phyloP scores from a whole-genome alignment of 2,329 filamentous ascomycete genomes.

The Colletotrichum camelliae region DNA sequence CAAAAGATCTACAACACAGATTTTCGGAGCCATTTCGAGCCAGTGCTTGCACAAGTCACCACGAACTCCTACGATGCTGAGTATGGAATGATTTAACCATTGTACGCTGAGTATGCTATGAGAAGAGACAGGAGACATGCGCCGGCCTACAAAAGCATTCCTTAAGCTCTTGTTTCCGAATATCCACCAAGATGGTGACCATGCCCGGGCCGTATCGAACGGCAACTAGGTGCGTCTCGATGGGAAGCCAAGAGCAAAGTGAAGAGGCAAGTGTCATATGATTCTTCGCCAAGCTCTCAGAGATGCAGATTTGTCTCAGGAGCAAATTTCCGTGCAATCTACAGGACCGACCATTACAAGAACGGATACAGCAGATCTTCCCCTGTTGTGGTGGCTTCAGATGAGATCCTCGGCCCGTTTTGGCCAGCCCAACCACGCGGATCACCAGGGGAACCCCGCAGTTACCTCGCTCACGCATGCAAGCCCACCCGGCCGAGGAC shows the following conservation, averaged over 20 bases:
- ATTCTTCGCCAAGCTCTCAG: background rate
- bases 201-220: background rate
- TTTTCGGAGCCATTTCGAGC: background rate
- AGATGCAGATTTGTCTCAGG: background rate
- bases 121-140: background rate
- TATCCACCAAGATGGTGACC: background rate
- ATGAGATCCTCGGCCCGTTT: background rate
- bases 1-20: background rate
- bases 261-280: background rate
- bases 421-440: background rate
- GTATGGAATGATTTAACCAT: background rate
- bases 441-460: background rate
- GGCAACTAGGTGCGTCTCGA: background rate
- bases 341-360: background rate
- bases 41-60: background rate
- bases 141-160: background rate
- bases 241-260: background rate
- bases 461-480: background rate
- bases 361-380: background rate
- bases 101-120: background rate
- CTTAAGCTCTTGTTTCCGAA: background rate
- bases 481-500: background rate
- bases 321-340: background rate
- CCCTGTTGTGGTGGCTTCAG: background rate
- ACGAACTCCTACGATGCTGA: background rate